Percentiles rank a stretch among this genome's conserved stretches.
These are phyloP conservation scores for Euphorbia pulcherrima DNA, from an alignment of 345 rosid species.

Conservation along the genomic window DNA sequence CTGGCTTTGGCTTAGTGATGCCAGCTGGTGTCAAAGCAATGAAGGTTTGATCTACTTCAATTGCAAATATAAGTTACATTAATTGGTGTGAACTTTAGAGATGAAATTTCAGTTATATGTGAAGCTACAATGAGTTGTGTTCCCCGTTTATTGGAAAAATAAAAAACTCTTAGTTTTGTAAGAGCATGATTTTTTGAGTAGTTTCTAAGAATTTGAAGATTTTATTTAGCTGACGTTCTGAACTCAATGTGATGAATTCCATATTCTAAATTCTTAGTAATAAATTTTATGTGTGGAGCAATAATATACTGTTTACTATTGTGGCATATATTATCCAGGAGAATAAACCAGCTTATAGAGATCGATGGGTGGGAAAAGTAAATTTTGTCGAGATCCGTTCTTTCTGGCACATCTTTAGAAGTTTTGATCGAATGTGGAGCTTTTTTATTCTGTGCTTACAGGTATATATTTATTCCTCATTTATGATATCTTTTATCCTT, in stretches of 20 bases:
- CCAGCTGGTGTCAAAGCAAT: neutral
- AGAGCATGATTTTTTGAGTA: neutral
- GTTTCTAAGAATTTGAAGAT: neutral
- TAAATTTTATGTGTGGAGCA: neutral
- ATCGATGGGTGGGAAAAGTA: constrained; percentile 92
- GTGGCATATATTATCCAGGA: constrained; percentile 46
- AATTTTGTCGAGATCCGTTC: constrained; percentile 97
- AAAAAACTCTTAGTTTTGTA: neutral
- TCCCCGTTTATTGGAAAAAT: neutral
- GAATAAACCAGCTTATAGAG: constrained; percentile 49
- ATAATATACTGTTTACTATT: constrained; percentile 6
- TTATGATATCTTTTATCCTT: constrained; percentile 8
- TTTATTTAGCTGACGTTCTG: neutral
- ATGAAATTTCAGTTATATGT: neutral
- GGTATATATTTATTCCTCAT: constrained; percentile 37
- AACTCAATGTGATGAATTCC: neutral
- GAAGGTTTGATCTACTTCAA: neutral
- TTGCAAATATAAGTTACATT: neutral
- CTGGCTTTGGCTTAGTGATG: neutral
- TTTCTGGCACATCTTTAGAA: constrained; percentile 96
- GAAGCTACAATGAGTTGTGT: neutral
- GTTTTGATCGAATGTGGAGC: constrained; percentile 99
- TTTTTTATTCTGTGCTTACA: constrained; percentile 85
- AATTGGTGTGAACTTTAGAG: neutral
- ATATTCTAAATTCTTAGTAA: neutral